Evolutionary conservation across 768 basidiomycete species (phyloP), one percentile per base, ranked within the genome.

Genomic region (Floccularia luteovirens): DNA sequence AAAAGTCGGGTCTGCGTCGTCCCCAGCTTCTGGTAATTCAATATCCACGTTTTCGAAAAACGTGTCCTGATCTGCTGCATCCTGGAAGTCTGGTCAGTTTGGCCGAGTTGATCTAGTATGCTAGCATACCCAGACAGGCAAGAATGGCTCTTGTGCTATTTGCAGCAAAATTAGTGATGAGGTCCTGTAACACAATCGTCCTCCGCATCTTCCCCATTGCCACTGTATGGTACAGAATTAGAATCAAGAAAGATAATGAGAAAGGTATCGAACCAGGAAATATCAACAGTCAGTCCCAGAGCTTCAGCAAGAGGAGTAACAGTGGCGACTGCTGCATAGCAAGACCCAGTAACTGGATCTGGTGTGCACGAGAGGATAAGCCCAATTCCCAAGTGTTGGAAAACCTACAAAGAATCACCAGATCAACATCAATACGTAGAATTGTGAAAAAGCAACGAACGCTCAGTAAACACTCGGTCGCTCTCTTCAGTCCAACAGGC

Each of bases 121-220:
- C 5, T 20, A n/a, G 21, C 45, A 17, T 37, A 55, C 55, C 55
- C 55, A 57, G 22, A 52, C 45, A 17, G n/a, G 52, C 37, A 12
- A 57, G 47, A 17, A 55, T 43, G 27, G 48, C 31, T 22, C 54
- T 44, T 14, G 50, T 53, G 43, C 52, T 57, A 13, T 35, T 54
- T 25, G 43, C 45, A 14, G 38, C 47, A 31, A 52, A 57, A 14
- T 41, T 46, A n/a, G 41, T 43, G 27, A 55, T 43, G 10, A 55
- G 34, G 23, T 52, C 38, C n/a, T 5, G 40, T 40, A 2, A 57
- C 47, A 24, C 56, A 57, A 36, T 55, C 54, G 14, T 55, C 52
- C 12, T 51, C 46, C 7, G 53, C 41, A 14, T 51, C 43, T 30
- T 54, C 50, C 14, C 44, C 48, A 12, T 48, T 49, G 14, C 49